Conservation (phyloP, 1,139 yeast genomes). For the Wickerhamomyces sp. region DNA sequence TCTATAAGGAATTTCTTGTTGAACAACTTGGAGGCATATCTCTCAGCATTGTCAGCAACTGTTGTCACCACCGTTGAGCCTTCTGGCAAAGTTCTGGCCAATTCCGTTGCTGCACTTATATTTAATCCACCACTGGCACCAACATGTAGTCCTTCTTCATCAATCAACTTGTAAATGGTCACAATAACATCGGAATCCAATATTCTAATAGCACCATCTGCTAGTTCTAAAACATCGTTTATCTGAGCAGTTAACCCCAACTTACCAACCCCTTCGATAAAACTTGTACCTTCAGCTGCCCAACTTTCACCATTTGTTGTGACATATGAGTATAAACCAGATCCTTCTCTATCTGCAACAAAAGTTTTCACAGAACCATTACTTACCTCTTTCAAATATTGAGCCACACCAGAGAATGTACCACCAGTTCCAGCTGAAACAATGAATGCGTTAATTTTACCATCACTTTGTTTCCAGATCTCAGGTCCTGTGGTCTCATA, state of each 20-base stretch:
- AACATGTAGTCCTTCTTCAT: slow-evolving; percentile 15
- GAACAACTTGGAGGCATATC: slow-evolving; percentile 19
- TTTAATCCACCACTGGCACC: slow-evolving; percentile 22
- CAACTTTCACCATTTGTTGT: slow-evolving; percentile 14
- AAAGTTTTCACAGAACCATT: slow-evolving; percentile 11
- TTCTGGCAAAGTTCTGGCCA: slow-evolving; percentile 18
- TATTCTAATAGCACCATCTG: slow-evolving; percentile 14
- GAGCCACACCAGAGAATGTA: slow-evolving; percentile 16
- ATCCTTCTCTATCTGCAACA: slow-evolving; percentile 20
- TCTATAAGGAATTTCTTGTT: slow-evolving; percentile 15
- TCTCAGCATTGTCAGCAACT: slow-evolving; percentile 19
- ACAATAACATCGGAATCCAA: slow-evolving; percentile 14
- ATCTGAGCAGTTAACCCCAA: slow-evolving; percentile 18
- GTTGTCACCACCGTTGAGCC: slow-evolving; percentile 22
- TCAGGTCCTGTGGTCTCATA: slow-evolving; percentile 21
- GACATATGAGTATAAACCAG: slow-evolving; percentile 19
- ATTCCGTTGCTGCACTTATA: slow-evolving; percentile 15
- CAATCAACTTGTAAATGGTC: slow-evolving; percentile 15
- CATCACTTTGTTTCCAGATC: slow-evolving; percentile 20
- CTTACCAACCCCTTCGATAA: slow-evolving; percentile 23
- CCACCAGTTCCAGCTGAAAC: slow-evolving; percentile 22
- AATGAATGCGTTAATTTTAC: slow-evolving; percentile 19
- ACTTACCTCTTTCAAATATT: slow-evolving; percentile 11
- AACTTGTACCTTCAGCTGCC: slow-evolving; percentile 20
- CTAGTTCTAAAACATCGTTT: slow-evolving; percentile 11